Conservation (phyloP, 371 early-diverging fungal species). For the Dinochytrium kinnereticum region DNA sequence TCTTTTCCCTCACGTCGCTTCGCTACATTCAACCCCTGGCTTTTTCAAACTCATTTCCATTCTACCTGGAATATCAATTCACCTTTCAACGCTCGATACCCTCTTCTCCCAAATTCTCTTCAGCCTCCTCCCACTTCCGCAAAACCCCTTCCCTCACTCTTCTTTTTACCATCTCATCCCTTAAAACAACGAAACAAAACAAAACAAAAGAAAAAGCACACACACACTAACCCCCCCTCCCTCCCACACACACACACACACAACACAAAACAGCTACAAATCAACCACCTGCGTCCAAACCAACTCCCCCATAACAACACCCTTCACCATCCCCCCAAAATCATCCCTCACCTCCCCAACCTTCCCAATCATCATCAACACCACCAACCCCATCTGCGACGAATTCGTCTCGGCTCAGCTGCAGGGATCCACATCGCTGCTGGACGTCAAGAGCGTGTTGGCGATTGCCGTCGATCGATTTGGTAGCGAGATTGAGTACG, state of each 20-base stretch:
- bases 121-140: too few relatives aligned
- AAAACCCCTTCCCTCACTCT: too few relatives aligned
- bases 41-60: too few relatives aligned
- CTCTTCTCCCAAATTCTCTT: too few relatives aligned
- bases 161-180: too few relatives aligned
- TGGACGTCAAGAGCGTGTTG: not conserved
- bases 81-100: too few relatives aligned
- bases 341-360: not conserved
- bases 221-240: not conserved
- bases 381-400: not conserved
- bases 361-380: not conserved
- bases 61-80: too few relatives aligned
- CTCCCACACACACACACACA: not conserved
- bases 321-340: not conserved
- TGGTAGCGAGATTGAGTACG: not conserved
- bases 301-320: not conserved
- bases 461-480: not conserved
- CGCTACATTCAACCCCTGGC: too few relatives aligned
- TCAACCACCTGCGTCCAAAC: not conserved
- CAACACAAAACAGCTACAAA: not conserved
- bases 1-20: too few relatives aligned
- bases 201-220: too few relatives aligned
- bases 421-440: not conserved
- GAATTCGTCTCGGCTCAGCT: slow-evolving; percentile 3
- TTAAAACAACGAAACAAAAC: too few relatives aligned